These are phyloP conservation scores for Botrytis deweyae DNA, from an alignment of 2,329 filamentous ascomycete species.

Conservation along the genomic window DNA sequence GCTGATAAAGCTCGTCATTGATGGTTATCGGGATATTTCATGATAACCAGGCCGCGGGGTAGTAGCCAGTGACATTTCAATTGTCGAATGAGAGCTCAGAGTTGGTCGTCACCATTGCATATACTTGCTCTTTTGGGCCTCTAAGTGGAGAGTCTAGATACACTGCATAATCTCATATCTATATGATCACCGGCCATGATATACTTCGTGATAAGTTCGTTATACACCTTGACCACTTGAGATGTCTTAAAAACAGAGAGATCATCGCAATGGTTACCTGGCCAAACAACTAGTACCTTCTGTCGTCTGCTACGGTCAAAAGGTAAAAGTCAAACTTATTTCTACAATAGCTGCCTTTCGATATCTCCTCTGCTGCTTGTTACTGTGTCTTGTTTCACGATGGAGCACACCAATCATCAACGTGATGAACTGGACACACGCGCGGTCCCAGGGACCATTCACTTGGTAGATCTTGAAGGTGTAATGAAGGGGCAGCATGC, in stretches of 20 bases:
- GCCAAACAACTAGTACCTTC: background rate
- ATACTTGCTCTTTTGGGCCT: conserved; percentile 8
- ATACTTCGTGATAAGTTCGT: background rate
- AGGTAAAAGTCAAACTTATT: background rate
- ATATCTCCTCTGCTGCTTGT: background rate
- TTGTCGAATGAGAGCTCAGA: conserved; percentile 5
- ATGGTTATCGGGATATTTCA: background rate
- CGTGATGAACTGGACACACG: conserved; percentile 25
- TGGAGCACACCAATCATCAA: conserved; percentile 17
- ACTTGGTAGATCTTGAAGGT: conserved; percentile 38
- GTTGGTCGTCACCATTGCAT: conserved; percentile 4
- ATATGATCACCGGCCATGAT: conserved; percentile 1
- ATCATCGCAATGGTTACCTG: background rate
- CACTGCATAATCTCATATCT: conserved; percentile 17
- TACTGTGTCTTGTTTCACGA: background rate
- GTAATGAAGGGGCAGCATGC: conserved; percentile 31
- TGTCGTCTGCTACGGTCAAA: background rate
- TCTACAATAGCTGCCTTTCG: background rate
- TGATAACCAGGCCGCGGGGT: background rate
- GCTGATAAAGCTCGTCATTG: background rate
- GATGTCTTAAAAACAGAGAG: background rate
- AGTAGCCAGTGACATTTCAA: background rate
- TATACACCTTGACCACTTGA: background rate
- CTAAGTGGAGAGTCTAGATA: conserved; percentile 13
- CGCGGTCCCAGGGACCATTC: conserved; percentile 37